These are phyloP conservation scores for Fusarium heterosporum DNA, from an alignment of 2,329 filamentous ascomycete species.

Conservation along the genomic window DNA sequence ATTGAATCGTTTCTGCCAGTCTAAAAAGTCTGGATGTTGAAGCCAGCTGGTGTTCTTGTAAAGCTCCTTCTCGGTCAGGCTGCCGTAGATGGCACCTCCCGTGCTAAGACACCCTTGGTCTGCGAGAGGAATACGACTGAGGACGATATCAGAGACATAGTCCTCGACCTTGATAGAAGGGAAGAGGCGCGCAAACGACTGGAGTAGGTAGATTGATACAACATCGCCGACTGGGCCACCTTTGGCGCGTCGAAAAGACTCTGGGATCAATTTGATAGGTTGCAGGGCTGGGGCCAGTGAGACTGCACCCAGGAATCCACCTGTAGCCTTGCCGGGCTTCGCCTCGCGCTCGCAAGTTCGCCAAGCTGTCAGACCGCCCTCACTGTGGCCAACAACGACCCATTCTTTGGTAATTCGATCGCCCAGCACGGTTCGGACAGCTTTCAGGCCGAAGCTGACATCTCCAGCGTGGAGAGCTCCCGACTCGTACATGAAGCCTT, in stretches of 20 bases:
- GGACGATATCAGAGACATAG: constrained; percentile 10
- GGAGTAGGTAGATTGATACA: constrained; percentile 16
- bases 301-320: constrained; percentile 19
- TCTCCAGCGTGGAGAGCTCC: constrained; percentile 19
- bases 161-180: constrained; percentile 12
- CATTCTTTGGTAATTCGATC: constrained; percentile 15
- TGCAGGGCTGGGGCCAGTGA: constrained; percentile 12
- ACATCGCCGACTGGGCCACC: constrained; percentile 18
- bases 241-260: constrained; percentile 17
- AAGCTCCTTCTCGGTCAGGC: neutral
- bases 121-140: constrained; percentile 7
- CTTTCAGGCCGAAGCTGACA: constrained; percentile 8
- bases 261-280: constrained; percentile 20
- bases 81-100: neutral
- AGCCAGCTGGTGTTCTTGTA: constrained; percentile 29
- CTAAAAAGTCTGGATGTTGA: constrained; percentile 7
- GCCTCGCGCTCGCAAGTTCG: constrained; percentile 19
- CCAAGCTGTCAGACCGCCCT: constrained; percentile 25
- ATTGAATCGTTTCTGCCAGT: constrained; percentile 30
- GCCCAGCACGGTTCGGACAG: constrained; percentile 1
- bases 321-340: neutral
- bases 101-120: constrained; percentile 6
- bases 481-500: constrained; percentile 27
- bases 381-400: constrained; percentile 18
- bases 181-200: constrained; percentile 4